Conservation (phyloP, 1,284 basidiomycete genomes). For the Microstroma glucosiphilum region DNA sequence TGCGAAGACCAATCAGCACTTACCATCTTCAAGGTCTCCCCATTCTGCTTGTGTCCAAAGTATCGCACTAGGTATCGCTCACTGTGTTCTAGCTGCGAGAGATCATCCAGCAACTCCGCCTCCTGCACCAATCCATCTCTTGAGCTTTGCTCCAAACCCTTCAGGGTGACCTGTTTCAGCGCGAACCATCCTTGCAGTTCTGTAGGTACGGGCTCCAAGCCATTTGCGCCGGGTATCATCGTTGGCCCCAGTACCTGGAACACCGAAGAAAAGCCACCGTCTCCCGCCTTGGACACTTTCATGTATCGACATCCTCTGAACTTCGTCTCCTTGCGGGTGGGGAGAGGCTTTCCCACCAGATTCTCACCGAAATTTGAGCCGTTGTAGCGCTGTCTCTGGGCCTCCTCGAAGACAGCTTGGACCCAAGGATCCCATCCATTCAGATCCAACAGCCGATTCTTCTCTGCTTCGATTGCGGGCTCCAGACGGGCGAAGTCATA, state of each 20-base stretch:
- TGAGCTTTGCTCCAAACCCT: constrained; percentile 43
- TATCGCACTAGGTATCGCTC: constrained; percentile 45
- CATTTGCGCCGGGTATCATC: constrained; percentile 22
- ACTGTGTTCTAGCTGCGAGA: constrained; percentile 34
- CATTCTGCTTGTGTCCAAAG: constrained; percentile 44
- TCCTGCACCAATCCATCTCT: constrained; percentile 46
- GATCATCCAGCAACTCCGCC: constrained; percentile 39
- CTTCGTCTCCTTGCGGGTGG: constrained; percentile 10
- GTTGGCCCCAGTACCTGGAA: constrained; percentile 40
- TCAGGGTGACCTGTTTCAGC: constrained; percentile 47
- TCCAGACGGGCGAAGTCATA: not conserved
- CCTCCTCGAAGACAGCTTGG: not conserved
- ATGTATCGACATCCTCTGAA: constrained; percentile 41
- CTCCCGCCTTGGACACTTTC: constrained; percentile 37
- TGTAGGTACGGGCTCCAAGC: constrained; percentile 30
- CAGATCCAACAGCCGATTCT: constrained; percentile 1
- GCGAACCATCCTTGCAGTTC: constrained; percentile 45
- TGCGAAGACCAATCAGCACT: constrained; percentile 4
- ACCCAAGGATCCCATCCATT: constrained; percentile 4
- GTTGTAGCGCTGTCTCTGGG: constrained; percentile 2
- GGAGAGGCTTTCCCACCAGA: not conserved
- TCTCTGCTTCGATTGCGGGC: not conserved
- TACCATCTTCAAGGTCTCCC: constrained; percentile 40
- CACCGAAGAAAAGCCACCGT: constrained; percentile 49
- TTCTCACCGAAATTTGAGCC: not conserved